A percentile compares a stretch with the other conserved stretches of the same genome.
These are phyloP conservation scores for Pseudocercospora eumusae DNA, from an alignment of 2,329 filamentous ascomycete genomes.

Conservation along the genomic window DNA sequence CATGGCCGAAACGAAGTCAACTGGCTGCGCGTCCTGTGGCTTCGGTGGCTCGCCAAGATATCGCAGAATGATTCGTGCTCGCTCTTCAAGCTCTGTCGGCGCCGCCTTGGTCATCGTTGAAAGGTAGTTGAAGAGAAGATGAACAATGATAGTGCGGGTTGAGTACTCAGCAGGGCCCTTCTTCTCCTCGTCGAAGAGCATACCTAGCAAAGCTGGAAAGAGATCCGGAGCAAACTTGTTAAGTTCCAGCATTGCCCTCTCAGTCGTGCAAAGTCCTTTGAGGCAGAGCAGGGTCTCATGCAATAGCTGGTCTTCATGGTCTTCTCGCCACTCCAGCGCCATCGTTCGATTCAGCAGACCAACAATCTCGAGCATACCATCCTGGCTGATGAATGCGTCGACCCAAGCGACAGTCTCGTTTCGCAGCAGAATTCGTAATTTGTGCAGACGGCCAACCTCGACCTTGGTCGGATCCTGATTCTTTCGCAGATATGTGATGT, in stretches of 20 bases:
- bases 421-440: conserved; percentile 80
- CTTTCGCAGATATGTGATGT: conserved; percentile 81
- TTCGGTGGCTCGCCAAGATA: conserved; percentile 82
- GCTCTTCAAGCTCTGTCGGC: conserved; percentile 53
- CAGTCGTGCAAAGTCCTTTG: conserved; percentile 92
- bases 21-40: conserved; percentile 71
- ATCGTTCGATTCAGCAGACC: conserved; percentile 86
- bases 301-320: conserved; percentile 89
- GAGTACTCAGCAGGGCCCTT: conserved; percentile 97
- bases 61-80: conserved; percentile 71
- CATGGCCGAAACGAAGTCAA: conserved; percentile 89
- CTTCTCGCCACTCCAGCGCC: conserved; percentile 95
- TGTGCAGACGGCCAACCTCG: conserved; percentile 94
- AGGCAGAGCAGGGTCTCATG: conserved; percentile 91
- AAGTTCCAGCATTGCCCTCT: conserved; percentile 78
- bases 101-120: conserved; percentile 57
- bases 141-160: conserved; percentile 86
- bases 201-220: conserved; percentile 80
- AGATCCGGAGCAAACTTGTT: conserved; percentile 75
- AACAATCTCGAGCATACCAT: conserved; percentile 91
- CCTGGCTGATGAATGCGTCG: conserved; percentile 82
- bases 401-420: conserved; percentile 98
- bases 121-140: conserved; percentile 85
- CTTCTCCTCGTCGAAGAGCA: conserved; percentile 97
- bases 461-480: conserved; percentile 78